A percentile compares a stretch with the other conserved stretches of the same genome.
phyloP scores from a whole-genome alignment of 345 rosid genomes.

The Gossypium thurberi region DNA sequence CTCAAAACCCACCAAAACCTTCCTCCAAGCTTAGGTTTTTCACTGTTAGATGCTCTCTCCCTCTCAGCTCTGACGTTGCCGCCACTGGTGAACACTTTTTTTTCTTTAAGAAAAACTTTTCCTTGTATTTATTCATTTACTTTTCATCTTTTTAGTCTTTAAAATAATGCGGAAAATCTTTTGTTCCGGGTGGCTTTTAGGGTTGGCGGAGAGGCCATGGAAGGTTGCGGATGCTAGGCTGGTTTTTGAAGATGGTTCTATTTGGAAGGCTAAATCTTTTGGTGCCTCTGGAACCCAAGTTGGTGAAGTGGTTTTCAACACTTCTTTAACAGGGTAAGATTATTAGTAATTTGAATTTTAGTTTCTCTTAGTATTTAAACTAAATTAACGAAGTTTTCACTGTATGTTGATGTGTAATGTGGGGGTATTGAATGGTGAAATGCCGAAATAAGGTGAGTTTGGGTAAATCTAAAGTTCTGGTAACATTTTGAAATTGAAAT shows the following conservation, averaged over 20 bases:
- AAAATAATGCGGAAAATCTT: background rate
- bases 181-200: slow-evolving; percentile 19
- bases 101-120: background rate
- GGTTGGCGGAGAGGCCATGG: slow-evolving; percentile 74
- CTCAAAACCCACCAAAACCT: slow-evolving; percentile 15
- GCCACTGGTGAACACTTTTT: slow-evolving; percentile 37
- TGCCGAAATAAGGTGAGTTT: background rate
- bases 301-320: slow-evolving; percentile 93
- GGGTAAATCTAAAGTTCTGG: background rate
- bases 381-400: background rate
- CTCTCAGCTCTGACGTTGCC: slow-evolving; percentile 34
- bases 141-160: background rate
- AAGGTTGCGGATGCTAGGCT: slow-evolving; percentile 71
- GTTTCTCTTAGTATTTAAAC: background rate
- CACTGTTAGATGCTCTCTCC: slow-evolving; percentile 44
- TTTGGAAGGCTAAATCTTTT: slow-evolving; percentile 93
- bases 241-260: slow-evolving; percentile 84
- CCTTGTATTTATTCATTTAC: background rate
- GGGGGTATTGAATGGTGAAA: background rate
- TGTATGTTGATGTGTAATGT: background rate
- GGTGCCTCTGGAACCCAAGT: slow-evolving; percentile 91
- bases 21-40: slow-evolving; percentile 28
- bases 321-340: slow-evolving; percentile 83
- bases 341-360: background rate
- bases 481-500: background rate